phyloP scores from a whole-genome alignment of 2,329 filamentous ascomycete species.

The Ophiostoma perfectum region DNA sequence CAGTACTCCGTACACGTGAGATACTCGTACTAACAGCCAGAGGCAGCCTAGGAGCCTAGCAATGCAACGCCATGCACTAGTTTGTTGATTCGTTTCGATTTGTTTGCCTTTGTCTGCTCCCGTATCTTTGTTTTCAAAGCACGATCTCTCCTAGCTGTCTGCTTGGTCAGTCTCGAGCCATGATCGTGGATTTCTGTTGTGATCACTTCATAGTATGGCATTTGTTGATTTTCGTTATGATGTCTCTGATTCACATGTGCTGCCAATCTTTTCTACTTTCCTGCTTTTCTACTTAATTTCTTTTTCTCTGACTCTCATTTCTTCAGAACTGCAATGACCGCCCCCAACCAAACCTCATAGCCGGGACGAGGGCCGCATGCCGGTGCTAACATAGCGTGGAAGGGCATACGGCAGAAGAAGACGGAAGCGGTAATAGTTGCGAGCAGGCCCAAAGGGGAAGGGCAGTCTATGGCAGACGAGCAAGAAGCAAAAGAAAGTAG shows the following conservation, averaged over 20 bases:
- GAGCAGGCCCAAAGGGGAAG: background rate
- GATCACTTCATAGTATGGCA: no score
- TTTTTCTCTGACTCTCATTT: background rate
- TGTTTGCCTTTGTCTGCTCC: no score
- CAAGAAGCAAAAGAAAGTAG: background rate
- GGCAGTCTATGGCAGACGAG: background rate
- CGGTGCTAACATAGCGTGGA: background rate
- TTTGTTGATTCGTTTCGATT: no score
- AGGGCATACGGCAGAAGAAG: background rate
- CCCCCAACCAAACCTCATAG: background rate
- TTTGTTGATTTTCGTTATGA: no score
- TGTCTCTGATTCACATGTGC: background rate
- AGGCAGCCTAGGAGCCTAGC: no score
- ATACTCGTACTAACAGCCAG: no score
- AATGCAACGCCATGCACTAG: no score
- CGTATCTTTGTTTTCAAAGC: no score
- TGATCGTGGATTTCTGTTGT: no score
- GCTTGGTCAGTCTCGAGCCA: no score
- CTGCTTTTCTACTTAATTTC: background rate
- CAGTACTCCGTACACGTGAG: no score
- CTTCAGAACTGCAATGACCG: slow-evolving; percentile 2
- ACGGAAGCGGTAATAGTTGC: background rate
- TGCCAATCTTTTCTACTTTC: background rate
- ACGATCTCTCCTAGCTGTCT: no score
- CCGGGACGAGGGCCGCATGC: slow-evolving; percentile 3